A percentile compares a stretch with the other conserved stretches of the same genome.
phyloP scores from a whole-genome alignment of 176 grass and related monocot genomes.

The Avena insularis region DNA sequence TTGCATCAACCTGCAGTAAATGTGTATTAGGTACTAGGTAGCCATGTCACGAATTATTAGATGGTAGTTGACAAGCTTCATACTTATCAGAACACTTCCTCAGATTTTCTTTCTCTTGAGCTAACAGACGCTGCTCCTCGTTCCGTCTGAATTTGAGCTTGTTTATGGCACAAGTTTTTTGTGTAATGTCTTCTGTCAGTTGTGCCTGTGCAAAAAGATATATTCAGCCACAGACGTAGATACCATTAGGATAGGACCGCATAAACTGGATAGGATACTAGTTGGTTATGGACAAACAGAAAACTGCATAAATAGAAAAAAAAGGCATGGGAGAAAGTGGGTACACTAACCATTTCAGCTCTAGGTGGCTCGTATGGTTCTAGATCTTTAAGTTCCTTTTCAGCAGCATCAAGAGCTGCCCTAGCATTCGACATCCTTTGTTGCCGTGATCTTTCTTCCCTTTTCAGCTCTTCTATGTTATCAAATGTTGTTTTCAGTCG shows the following conservation, averaged over 20 bases:
- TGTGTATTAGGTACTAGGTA: conserved; percentile 43
- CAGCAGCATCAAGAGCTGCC: conserved; percentile 67
- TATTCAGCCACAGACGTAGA: conserved; percentile 20
- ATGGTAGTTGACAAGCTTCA: not conserved
- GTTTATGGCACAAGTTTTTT: conserved; percentile 47
- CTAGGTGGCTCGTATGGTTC: conserved; percentile 56
- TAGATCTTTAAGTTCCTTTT: conserved; percentile 63
- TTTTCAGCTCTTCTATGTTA: conserved; percentile 72
- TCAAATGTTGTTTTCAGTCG: not conserved
- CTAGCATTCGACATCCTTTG: conserved; percentile 75
- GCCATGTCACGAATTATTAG: not conserved
- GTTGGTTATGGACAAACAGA: not conserved
- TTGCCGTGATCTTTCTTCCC: conserved; percentile 70
- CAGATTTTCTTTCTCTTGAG: conserved; percentile 56
- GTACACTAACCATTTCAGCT: conserved; percentile 61
- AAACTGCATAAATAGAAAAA: not conserved
- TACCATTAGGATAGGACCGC: conserved; percentile 1
- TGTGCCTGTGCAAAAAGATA: conserved; percentile 47
- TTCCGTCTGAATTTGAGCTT: conserved; percentile 45
- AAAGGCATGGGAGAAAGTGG: not conserved
- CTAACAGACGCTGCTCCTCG: conserved; percentile 53
- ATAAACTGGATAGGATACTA: not conserved
- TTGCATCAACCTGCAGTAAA: conserved; percentile 67
- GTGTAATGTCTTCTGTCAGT: conserved; percentile 49
- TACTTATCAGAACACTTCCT: conserved; percentile 67